Evolutionary conservation across 176 grass and related monocot genomes (phyloP).

Genomic region (Olyra latifolia): DNA sequence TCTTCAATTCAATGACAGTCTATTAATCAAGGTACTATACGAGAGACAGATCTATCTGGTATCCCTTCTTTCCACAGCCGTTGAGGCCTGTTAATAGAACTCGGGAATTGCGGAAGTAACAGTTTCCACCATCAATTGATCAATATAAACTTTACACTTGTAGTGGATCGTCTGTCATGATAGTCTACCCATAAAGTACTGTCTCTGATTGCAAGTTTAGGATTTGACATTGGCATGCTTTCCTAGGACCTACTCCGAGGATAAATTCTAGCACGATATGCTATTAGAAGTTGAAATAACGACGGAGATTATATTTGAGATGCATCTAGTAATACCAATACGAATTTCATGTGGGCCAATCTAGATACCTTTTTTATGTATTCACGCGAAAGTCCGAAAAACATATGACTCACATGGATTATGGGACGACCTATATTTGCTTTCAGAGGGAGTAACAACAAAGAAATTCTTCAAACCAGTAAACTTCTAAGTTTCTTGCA

Average conservation of each 20-base stretch:
- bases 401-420: background rate
- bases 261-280: background rate
- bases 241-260: background rate
- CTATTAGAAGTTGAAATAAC: background rate
- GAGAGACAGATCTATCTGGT: background rate
- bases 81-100: background rate
- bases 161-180: slow-evolving; percentile 2
- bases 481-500: background rate
- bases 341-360: background rate
- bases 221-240: background rate
- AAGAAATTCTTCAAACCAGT: background rate
- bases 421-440: background rate
- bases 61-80: background rate
- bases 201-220: background rate
- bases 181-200: background rate
- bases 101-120: background rate
- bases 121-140: background rate
- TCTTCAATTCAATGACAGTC: background rate
- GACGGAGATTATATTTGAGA: background rate
- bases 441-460: background rate
- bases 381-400: background rate
- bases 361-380: background rate
- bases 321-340: background rate
- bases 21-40: background rate
- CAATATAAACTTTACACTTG: background rate